phyloP scores from a whole-genome alignment of 257 asterid species.

The Solanum lycopersicoides region DNA sequence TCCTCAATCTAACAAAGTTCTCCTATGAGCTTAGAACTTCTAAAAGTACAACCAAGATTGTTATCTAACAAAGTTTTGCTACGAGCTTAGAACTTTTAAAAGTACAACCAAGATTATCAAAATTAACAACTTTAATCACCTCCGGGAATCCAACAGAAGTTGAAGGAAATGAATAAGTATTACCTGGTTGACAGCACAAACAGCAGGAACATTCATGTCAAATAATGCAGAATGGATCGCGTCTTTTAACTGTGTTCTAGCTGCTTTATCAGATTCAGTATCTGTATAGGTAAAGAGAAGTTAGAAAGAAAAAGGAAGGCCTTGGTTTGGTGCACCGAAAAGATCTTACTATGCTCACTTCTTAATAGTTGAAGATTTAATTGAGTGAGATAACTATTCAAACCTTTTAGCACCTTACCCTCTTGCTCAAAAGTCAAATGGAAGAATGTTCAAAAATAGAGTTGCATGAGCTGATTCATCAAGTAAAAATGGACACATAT shows the following conservation, averaged over 20 bases:
- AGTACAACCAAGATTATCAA: neutral
- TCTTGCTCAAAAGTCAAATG: neutral
- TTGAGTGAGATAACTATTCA: neutral
- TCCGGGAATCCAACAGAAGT: neutral
- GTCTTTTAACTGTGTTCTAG: slow-evolving; percentile 72
- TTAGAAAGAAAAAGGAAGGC: neutral
- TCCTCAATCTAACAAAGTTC: neutral
- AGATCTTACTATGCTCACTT: neutral
- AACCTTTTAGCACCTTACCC: neutral
- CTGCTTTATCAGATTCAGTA: slow-evolving; percentile 61
- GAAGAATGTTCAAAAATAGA: neutral
- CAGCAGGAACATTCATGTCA: slow-evolving; percentile 94
- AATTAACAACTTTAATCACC: neutral
- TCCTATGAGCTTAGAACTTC: neutral
- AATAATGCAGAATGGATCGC: slow-evolving; percentile 72
- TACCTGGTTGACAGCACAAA: slow-evolving; percentile 97
- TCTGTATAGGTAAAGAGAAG: slow-evolving; percentile 27
- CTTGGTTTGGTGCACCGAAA: neutral
- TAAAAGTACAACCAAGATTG: neutral
- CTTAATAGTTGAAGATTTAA: neutral
- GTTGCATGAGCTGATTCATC: neutral
- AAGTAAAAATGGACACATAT: neutral
- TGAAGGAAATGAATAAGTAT: neutral
- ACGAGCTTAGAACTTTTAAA: neutral
- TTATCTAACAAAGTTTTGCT: neutral